Percentiles rank a stretch among this genome's conserved stretches.
Conservation (phyloP, 306 rosid species). For the Abrus precatorius region DNA sequence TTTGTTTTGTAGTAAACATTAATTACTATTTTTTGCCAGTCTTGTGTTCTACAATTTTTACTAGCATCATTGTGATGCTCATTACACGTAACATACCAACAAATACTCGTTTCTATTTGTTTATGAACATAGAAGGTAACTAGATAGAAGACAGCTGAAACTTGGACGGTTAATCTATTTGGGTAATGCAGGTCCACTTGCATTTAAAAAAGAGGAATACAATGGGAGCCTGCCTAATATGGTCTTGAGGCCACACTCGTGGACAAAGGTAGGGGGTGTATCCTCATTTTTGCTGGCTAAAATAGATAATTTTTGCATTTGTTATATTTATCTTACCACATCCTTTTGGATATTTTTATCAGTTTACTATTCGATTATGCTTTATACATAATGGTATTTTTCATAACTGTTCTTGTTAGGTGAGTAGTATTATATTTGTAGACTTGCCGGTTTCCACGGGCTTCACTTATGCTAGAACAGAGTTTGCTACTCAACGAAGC, state of each 20-base stretch:
- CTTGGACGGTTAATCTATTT: background rate
- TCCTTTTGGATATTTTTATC: background rate
- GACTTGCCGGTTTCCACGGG: conserved; percentile 73
- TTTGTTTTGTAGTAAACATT: too few species aligned
- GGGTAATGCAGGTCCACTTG: conserved; percentile 64
- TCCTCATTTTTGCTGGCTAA: background rate
- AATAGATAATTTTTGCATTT: too few species aligned
- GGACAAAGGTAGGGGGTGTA: conserved; percentile 67
- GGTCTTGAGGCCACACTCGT: conserved; percentile 57
- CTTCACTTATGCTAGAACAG: conserved; percentile 63
- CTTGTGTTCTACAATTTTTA: too few species aligned
- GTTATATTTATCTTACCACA: background rate
- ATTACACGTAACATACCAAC: too few species aligned
- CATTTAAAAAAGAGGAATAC: conserved; percentile 48
- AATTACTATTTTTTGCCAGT: too few species aligned
- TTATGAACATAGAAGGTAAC: too few species aligned
- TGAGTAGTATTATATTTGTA: conserved; percentile 61
- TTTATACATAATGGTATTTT: background rate
- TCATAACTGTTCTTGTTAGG: conserved; percentile 36
- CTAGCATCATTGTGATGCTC: too few species aligned
- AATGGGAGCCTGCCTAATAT: conserved; percentile 65
- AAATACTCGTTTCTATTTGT: too few species aligned
- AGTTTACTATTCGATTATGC: background rate
- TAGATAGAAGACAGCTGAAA: too few species aligned
- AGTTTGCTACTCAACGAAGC: conserved; percentile 39